Percentiles rank a stretch among this genome's conserved stretches.
Evolutionary conservation across 495 filamentous ascomycete genomes (phyloP).

Genomic region (Glonium stellatum): DNA sequence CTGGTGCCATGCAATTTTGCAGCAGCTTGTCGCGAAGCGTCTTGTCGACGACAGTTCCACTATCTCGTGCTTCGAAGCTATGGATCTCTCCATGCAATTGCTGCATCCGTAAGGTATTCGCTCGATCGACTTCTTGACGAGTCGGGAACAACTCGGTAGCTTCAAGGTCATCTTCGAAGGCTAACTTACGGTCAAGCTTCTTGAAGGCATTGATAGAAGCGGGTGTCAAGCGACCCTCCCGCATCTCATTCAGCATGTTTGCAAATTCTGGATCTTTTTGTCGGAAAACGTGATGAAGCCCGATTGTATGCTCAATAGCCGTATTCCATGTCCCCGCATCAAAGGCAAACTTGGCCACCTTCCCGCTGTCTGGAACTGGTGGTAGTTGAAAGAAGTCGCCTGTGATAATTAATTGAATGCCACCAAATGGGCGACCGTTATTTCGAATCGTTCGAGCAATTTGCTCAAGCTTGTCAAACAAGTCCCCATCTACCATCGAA

Average conservation of each 20-base stretch:
- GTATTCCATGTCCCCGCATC: slow-evolving; percentile 86
- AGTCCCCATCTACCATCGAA: slow-evolving; percentile 95
- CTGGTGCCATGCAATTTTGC: slow-evolving; percentile 86
- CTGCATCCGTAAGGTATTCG: slow-evolving; percentile 68
- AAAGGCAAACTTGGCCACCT: slow-evolving; percentile 79
- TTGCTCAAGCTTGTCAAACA: slow-evolving; percentile 92
- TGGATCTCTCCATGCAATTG: slow-evolving; percentile 60
- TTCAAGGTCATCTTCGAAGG: slow-evolving; percentile 68
- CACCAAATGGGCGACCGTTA: slow-evolving; percentile 88
- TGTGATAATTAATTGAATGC: slow-evolving; percentile 91
- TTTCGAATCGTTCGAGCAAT: slow-evolving; percentile 75
- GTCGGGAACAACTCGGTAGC: slow-evolving; percentile 96
- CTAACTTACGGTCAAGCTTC: slow-evolving; percentile 59
- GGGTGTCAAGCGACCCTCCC: slow-evolving; percentile 68
- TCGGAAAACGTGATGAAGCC: slow-evolving; percentile 90
- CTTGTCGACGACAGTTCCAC: slow-evolving; percentile 63
- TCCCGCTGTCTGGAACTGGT: slow-evolving; percentile 75
- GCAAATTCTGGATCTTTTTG: slow-evolving; percentile 95
- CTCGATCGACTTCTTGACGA: slow-evolving; percentile 77
- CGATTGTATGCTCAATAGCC: slow-evolving; percentile 90
- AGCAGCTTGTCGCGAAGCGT: slow-evolving; percentile 68
- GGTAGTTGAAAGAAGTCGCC: slow-evolving; percentile 97
- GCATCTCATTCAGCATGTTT: slow-evolving; percentile 94
- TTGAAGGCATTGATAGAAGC: slow-evolving; percentile 65
- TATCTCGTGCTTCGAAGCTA: slow-evolving; percentile 64